phyloP scores from a whole-genome alignment of 208 protist genomes.

The Kentomonas sorsogonicus region DNA sequence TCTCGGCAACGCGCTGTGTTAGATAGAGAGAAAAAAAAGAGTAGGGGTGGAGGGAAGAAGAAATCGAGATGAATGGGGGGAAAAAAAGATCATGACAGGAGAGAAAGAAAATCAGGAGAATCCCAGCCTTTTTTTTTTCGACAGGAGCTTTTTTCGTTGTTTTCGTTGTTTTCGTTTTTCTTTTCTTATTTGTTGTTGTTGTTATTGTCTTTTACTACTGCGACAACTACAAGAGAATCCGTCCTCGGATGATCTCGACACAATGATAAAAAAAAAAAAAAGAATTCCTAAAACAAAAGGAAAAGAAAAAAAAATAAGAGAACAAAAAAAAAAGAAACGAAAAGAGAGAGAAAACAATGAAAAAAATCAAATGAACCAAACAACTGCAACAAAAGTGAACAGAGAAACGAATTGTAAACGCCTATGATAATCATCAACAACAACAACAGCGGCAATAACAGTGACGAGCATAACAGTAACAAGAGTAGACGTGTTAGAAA shows the following conservation, averaged over 20 bases:
- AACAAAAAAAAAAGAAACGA: background rate
- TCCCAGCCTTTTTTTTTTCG: background rate
- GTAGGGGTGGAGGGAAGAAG: too few species aligned
- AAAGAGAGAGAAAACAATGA: background rate
- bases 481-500: background rate
- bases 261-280: background rate
- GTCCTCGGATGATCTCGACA: too few species aligned
- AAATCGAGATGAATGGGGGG: too few species aligned
- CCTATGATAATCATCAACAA: too few species aligned
- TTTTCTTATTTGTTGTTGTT: background rate
- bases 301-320: background rate
- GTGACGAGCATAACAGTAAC: background rate
- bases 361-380: background rate
- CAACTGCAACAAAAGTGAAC: background rate
- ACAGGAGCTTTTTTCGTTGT: background rate
- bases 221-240: too few species aligned
- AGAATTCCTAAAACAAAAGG: background rate
- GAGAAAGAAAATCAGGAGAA: too few species aligned
- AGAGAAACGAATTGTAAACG: too few species aligned
- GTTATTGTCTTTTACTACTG: background rate
- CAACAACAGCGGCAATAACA: too few species aligned
- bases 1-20: too few species aligned
- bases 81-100: too few species aligned
- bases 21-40: too few species aligned
- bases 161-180: background rate